These are phyloP conservation scores for Sporothrix brasiliensis DNA, from an alignment of 2,329 filamentous ascomycete genomes.

Conservation along the genomic window DNA sequence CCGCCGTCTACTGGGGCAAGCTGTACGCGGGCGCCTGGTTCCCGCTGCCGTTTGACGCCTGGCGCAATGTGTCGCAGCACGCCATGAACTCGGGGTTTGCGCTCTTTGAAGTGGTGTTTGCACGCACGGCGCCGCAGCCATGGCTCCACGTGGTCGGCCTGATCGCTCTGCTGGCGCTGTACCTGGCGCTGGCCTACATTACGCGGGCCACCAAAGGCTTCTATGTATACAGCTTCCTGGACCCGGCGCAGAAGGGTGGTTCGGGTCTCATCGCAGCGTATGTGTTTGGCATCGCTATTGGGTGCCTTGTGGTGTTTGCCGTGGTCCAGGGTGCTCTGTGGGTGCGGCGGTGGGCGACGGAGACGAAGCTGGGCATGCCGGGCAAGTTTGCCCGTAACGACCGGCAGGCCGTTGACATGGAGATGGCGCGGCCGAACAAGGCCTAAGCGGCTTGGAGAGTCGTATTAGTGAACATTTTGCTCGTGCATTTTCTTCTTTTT, in stretches of 20 bases:
- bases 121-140: constrained; percentile 64
- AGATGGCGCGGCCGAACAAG: neutral
- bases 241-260: constrained; percentile 56
- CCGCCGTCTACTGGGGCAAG: constrained; percentile 69
- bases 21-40: constrained; percentile 60
- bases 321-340: constrained; percentile 56
- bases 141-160: constrained; percentile 69
- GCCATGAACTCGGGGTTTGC: constrained; percentile 73
- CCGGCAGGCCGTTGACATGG: constrained; percentile 4
- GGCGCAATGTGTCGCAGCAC: constrained; percentile 73
- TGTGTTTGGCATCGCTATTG: constrained; percentile 61
- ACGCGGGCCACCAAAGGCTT: constrained; percentile 70
- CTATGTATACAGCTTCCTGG: constrained; percentile 79
- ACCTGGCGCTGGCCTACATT: constrained; percentile 74
- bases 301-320: constrained; percentile 56
- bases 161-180: constrained; percentile 69
- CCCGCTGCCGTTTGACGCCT: constrained; percentile 54
- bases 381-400: constrained; percentile 43
- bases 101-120: constrained; percentile 72
- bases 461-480: neutral
- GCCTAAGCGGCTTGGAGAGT: neutral
- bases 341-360: constrained; percentile 54
- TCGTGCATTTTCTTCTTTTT: neutral
- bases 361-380: constrained; percentile 50
- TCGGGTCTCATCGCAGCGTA: constrained; percentile 63